Evolutionary conservation across 2,329 filamentous ascomycete species (phyloP).

Genomic region (Apiospora sp.): DNA sequence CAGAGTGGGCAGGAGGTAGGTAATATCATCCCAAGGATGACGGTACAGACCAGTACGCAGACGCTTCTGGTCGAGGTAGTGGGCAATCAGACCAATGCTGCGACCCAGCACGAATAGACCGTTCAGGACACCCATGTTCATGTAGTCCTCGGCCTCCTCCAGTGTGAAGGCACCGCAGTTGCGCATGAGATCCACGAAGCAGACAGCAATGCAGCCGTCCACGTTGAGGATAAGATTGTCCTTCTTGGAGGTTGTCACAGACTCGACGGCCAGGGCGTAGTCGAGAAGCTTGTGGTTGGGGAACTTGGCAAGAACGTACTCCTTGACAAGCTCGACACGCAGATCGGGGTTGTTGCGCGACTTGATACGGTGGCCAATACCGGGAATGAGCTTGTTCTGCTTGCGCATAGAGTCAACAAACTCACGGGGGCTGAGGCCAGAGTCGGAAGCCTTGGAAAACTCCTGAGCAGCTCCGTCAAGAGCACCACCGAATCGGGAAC

Average conservation of each 20-base stretch:
- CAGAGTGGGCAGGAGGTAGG: constrained; percentile 87
- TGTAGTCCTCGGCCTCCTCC: constrained; percentile 98
- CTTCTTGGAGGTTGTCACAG: constrained; percentile 99
- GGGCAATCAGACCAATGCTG: constrained; percentile 98
- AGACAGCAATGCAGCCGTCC: constrained; percentile 96
- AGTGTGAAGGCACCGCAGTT: constrained; percentile 96
- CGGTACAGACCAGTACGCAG: constrained; percentile 98
- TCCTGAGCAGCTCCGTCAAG: constrained; percentile 97
- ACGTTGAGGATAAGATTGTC: constrained; percentile 99
- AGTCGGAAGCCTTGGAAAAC: constrained; percentile 98
- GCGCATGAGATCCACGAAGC: constrained; percentile 96
- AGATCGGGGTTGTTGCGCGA: constrained; percentile 99
- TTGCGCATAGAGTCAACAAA: constrained; percentile 99
- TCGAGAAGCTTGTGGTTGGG: constrained; percentile 97
- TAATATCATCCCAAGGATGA: constrained; percentile 99
- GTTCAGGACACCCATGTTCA: constrained; percentile 99
- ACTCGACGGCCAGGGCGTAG: constrained; percentile 97
- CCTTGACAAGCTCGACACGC: constrained; percentile 98
- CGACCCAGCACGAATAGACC: constrained; percentile 98
- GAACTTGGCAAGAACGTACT: constrained; percentile 98
- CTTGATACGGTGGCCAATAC: constrained; percentile 99
- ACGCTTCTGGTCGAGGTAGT: constrained; percentile 99
- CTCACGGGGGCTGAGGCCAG: constrained; percentile 96
- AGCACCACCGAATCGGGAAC: constrained; percentile 97
- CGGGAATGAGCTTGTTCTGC: constrained; percentile 99